Conservation (phyloP, 2,329 filamentous ascomycete species). For the Neofusicoccum cordaticola region DNA sequence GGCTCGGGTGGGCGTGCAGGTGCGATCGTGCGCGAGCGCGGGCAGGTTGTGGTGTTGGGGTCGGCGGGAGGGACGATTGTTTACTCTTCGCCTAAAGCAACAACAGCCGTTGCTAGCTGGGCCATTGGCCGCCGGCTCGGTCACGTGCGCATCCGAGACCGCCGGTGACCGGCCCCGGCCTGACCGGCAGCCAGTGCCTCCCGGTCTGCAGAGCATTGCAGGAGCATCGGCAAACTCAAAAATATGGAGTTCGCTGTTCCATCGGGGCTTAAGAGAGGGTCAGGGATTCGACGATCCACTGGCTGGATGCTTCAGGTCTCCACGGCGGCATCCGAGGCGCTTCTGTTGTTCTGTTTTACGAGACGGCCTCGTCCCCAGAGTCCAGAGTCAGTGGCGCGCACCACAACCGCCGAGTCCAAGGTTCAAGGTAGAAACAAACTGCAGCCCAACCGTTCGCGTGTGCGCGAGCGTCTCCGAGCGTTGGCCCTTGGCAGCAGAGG, state of each 20-base stretch:
- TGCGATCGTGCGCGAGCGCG: slow-evolving; percentile 15
- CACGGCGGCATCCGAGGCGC: background rate
- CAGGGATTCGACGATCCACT: background rate
- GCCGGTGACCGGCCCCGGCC: too few relatives aligned
- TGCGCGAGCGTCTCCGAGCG: background rate
- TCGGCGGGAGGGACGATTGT: background rate
- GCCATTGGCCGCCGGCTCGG: background rate
- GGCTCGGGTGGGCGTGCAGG: background rate
- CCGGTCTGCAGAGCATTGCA: background rate
- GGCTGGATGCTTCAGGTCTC: background rate
- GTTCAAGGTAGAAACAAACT: background rate
- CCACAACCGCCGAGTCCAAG: background rate
- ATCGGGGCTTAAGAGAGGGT: too few relatives aligned
- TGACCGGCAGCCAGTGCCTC: too few relatives aligned
- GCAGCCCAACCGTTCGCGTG: slow-evolving; percentile 3
- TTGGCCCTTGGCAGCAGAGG: background rate
- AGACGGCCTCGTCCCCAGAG: background rate
- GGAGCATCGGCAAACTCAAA: too few relatives aligned
- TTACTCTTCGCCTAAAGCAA: slow-evolving; percentile 9
- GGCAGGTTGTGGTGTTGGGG: background rate
- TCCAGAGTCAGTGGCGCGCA: background rate
- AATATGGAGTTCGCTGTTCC: background rate
- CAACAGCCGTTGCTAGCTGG: background rate
- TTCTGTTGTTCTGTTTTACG: background rate
- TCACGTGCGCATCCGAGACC: background rate